Evolutionary conservation across 805 yeast genomes (phyloP).

Genomic region (Schizosaccharomyces japonicus): DNA sequence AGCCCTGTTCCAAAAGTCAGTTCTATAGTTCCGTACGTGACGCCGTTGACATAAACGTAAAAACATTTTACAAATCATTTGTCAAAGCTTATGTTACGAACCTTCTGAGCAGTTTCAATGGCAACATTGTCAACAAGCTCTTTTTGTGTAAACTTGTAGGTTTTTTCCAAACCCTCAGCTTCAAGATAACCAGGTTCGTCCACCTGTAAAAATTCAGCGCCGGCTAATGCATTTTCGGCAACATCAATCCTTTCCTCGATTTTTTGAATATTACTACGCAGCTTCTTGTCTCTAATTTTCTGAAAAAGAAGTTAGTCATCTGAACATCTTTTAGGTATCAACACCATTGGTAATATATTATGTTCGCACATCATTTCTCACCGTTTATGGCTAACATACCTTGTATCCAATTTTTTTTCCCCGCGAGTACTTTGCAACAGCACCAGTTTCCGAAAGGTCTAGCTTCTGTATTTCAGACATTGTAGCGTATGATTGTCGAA

Average conservation of each 20-base stretch:
- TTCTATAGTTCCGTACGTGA: no score
- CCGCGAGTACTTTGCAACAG: no score
- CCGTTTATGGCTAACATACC: no score
- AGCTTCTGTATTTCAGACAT: no score
- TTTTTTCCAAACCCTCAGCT: slow-evolving; percentile 87
- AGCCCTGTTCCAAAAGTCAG: no score
- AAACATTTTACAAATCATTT: neutral
- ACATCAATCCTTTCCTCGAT: slow-evolving; percentile 50
- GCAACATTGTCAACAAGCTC: slow-evolving; percentile 63
- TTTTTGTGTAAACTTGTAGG: slow-evolving; percentile 59
- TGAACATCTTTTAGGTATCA: no score
- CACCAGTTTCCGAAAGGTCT: no score
- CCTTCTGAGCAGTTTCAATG: slow-evolving; percentile 43
- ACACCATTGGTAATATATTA: no score
- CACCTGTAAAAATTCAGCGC: slow-evolving; percentile 60
- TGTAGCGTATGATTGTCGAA: no score
- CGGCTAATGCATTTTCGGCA: slow-evolving; percentile 63
- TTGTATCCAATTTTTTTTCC: no score
- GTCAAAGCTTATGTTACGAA: slow-evolving; percentile 13
- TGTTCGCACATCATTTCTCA: no score
- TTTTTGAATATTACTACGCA: slow-evolving; percentile 41
- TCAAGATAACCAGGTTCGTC: slow-evolving; percentile 75
- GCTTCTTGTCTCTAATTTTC: slow-evolving; percentile 31
- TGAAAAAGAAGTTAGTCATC: slow-evolving; percentile 12
- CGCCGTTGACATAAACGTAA: neutral